Percentiles rank a stretch among this genome's conserved stretches.
Evolutionary conservation across 2,329 filamentous ascomycete species (phyloP).

Genomic region (Colletotrichum sp.): DNA sequence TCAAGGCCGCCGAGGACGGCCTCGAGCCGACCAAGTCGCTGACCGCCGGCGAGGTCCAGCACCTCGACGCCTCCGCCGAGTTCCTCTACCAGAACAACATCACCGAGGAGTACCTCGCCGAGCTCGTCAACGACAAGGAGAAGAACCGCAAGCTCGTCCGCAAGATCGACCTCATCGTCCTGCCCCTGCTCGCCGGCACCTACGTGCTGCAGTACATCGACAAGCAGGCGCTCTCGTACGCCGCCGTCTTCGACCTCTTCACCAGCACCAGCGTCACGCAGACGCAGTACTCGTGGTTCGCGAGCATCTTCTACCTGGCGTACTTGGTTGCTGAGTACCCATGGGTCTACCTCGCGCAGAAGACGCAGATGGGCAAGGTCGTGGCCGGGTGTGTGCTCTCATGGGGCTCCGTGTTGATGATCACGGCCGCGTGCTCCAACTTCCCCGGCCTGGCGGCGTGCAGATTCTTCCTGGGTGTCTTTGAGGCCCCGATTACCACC

Average conservation of each 20-base stretch:
- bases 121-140: conserved; percentile 46
- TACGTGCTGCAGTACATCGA: conserved; percentile 61
- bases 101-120: conserved; percentile 43
- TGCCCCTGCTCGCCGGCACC: conserved; percentile 56
- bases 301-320: conserved; percentile 60
- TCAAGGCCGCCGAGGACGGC: conserved; percentile 9
- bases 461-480: conserved; percentile 49
- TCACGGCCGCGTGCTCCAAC: conserved; percentile 42
- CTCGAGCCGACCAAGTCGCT: conserved; percentile 19
- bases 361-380: conserved; percentile 38
- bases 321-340: conserved; percentile 47
- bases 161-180: conserved; percentile 53
- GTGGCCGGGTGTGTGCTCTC: conserved; percentile 33
- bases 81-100: conserved; percentile 55
- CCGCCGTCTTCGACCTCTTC: conserved; percentile 61
- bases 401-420: conserved; percentile 44
- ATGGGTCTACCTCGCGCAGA: conserved; percentile 37
- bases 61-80: conserved; percentile 52
- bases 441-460: conserved; percentile 47
- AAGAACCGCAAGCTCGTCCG: conserved; percentile 35
- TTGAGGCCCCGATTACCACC: conserved; percentile 53
- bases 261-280: conserved; percentile 49
- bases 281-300: conserved; percentile 58
- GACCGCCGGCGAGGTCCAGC: conserved; percentile 19
- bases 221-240: conserved; percentile 59